These are phyloP conservation scores for Selaginella tamariscina DNA, from an alignment of 75 land plant genomes.

Conservation along the genomic window DNA sequence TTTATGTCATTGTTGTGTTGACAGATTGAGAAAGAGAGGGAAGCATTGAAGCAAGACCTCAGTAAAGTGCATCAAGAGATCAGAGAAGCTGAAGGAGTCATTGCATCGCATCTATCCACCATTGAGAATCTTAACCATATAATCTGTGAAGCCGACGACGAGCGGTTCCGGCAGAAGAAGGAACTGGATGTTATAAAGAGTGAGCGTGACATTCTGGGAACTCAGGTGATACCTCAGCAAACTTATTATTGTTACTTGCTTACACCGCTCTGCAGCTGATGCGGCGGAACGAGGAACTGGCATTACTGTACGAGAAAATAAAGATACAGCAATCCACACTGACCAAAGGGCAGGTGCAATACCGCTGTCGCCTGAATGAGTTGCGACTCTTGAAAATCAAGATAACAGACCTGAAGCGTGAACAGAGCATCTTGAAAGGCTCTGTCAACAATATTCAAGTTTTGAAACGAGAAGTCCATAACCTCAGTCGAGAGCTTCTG, in stretches of 20 bases:
- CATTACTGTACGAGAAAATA: conserved; percentile 23
- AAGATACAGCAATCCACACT: conserved; percentile 26
- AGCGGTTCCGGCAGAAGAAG: conserved; percentile 25
- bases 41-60: conserved; percentile 21
- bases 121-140: conserved; percentile 27
- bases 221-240: conserved; percentile 17
- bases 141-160: conserved; percentile 26
- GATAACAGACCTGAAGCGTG: conserved; percentile 26
- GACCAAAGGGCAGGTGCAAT: conserved; percentile 24
- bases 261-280: conserved; percentile 16
- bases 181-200: conserved; percentile 25
- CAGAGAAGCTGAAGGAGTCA: conserved; percentile 15
- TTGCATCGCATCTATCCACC: conserved; percentile 15
- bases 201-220: conserved; percentile 25
- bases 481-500: conserved; percentile 19
- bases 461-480: conserved; percentile 23
- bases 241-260: background rate
- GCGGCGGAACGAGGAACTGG: conserved; percentile 20
- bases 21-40: conserved; percentile 31
- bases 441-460: conserved; percentile 20
- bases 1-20: background rate
- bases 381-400: conserved; percentile 22
- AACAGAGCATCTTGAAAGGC: conserved; percentile 16
- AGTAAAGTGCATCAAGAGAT: conserved; percentile 16
- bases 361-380: conserved; percentile 23